These are phyloP conservation scores for Mrakia gelida DNA, from an alignment of 768 basidiomycete species.

Conservation along the genomic window DNA sequence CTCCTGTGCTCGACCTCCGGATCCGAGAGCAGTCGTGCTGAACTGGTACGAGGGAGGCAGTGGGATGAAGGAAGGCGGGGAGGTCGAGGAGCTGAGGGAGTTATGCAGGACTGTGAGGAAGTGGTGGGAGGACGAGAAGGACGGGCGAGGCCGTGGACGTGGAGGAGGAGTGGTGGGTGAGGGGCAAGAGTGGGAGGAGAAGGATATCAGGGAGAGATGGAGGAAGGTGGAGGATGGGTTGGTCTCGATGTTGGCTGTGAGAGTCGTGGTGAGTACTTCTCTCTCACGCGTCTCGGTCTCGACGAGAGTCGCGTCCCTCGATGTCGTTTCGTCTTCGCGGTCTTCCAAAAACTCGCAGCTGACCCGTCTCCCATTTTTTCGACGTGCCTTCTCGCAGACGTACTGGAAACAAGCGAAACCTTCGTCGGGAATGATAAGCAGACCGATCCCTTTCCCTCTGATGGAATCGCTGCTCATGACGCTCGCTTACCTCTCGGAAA, in stretches of 20 bases:
- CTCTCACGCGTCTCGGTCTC: background rate
- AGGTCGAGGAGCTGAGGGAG: background rate
- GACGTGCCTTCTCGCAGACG: background rate
- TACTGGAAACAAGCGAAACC: background rate
- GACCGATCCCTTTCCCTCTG: slow-evolving; percentile 6
- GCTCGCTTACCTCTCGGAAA: slow-evolving; percentile 3
- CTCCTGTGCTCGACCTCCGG: background rate
- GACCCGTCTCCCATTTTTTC: background rate
- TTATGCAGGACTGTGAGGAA: background rate
- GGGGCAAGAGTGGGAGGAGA: background rate
- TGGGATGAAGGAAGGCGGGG: background rate
- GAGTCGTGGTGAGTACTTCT: background rate
- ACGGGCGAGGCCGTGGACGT: no score
- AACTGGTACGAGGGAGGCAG: background rate
- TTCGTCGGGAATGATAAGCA: background rate
- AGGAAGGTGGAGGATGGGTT: background rate
- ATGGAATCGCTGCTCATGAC: slow-evolving; percentile 4
- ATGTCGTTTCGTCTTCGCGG: no score
- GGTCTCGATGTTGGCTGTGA: background rate
- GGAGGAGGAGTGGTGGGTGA: background rate
- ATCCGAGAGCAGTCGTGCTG: background rate
- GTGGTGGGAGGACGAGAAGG: background rate
- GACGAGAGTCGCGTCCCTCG: background rate
- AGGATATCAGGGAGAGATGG: background rate
- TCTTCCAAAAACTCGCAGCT: background rate